Evolutionary conservation across 495 filamentous ascomycete species (phyloP).

Genomic region (Achaetomiella virescens): DNA sequence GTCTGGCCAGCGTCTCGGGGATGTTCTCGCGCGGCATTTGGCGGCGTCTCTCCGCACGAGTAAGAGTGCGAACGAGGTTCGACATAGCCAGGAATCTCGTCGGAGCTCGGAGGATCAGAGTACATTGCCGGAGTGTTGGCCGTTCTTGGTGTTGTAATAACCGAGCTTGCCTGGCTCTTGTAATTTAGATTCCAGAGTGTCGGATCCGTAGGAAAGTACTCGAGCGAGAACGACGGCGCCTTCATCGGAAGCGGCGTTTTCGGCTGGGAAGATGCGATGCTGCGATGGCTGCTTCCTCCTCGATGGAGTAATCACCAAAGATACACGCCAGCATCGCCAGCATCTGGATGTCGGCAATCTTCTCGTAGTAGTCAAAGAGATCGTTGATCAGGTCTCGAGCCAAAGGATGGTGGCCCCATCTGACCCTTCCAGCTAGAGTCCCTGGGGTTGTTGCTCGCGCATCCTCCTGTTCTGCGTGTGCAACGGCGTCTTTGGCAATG

Average conservation of each 20-base stretch:
- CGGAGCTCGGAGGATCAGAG: slow-evolving; percentile 55
- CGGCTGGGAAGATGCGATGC: slow-evolving; percentile 41
- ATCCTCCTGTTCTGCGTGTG: slow-evolving; percentile 42
- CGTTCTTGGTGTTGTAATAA: slow-evolving; percentile 54
- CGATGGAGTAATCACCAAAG: slow-evolving; percentile 58
- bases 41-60: slow-evolving; percentile 63
- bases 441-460: slow-evolving; percentile 18
- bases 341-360: slow-evolving; percentile 81
- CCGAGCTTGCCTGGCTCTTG: slow-evolving; percentile 43
- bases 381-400: slow-evolving; percentile 67
- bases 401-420: slow-evolving; percentile 81
- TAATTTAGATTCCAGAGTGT: slow-evolving; percentile 48
- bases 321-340: slow-evolving; percentile 90
- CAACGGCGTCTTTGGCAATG: slow-evolving; percentile 51
- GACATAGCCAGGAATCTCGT: slow-evolving; percentile 45
- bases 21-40: slow-evolving; percentile 35
- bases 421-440: slow-evolving; percentile 56
- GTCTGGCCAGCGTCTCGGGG: slow-evolving; percentile 34
- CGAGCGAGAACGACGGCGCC: slow-evolving; percentile 57
- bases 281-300: slow-evolving; percentile 43
- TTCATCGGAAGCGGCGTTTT: slow-evolving; percentile 58
- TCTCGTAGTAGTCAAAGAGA: slow-evolving; percentile 72
- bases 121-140: slow-evolving; percentile 49
- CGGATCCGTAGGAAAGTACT: slow-evolving; percentile 61
- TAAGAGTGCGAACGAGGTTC: slow-evolving; percentile 49